A percentile compares a stretch with the other conserved stretches of the same genome.
Evolutionary conservation across 2,329 filamentous ascomycete species (phyloP).

Genomic region (Thelonectria olida): DNA sequence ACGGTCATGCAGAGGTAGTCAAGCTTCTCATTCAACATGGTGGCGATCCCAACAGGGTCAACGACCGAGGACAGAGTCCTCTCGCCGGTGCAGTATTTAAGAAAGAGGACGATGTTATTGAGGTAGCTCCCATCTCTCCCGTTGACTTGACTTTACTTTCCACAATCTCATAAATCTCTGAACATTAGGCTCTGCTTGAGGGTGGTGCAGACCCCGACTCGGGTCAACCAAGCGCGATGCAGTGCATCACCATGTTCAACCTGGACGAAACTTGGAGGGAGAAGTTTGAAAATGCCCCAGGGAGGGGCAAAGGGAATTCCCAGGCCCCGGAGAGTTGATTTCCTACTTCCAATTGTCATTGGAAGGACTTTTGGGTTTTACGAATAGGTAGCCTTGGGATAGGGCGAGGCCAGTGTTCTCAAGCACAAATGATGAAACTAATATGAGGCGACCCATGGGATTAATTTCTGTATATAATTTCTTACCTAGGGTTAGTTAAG

Average conservation of each 20-base stretch:
- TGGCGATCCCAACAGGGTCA: conserved; percentile 73
- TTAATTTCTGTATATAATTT: too few relatives aligned
- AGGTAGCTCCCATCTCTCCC: conserved; percentile 50
- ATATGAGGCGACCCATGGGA: too few relatives aligned
- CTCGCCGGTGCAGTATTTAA: conserved; percentile 80
- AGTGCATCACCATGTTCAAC: conserved; percentile 61
- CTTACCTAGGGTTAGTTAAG: too few relatives aligned
- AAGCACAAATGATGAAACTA: too few relatives aligned
- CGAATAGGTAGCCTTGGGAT: too few relatives aligned
- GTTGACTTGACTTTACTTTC: neutral
- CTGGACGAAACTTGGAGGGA: conserved; percentile 60
- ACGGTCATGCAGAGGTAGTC: conserved; percentile 71
- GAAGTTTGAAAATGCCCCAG: conserved; percentile 59
- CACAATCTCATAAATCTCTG: neutral
- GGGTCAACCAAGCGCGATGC: conserved; percentile 58
- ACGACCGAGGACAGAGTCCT: conserved; percentile 74
- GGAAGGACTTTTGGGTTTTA: too few relatives aligned
- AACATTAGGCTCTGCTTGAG: conserved; percentile 54
- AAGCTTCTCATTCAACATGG: conserved; percentile 68
- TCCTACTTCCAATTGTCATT: too few relatives aligned
- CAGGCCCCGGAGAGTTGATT: neutral
- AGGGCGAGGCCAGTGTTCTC: too few relatives aligned
- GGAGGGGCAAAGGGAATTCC: conserved; percentile 54
- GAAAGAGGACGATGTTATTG: conserved; percentile 71
- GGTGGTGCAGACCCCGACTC: conserved; percentile 64